phyloP scores from a whole-genome alignment of 129 eudicot genomes.

The Heracleum sosnowskyi region DNA sequence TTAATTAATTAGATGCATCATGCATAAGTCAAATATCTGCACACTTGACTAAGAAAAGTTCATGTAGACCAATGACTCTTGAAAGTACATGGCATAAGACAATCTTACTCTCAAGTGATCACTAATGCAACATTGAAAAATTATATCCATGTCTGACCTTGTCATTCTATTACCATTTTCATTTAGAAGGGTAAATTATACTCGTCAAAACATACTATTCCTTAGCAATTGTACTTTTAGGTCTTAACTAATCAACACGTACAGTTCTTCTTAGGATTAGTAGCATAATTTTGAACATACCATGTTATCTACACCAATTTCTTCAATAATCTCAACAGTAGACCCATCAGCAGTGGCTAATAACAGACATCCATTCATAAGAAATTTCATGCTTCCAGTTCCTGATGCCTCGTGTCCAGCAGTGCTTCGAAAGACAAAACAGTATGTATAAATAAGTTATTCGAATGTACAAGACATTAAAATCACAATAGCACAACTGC shows the following conservation, averaged over 20 bases:
- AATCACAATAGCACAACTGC: neutral
- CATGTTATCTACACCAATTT: constrained; percentile 56
- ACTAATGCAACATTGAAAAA: neutral
- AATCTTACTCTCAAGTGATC: neutral
- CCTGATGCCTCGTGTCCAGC: constrained; percentile 70
- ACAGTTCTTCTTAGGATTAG: neutral
- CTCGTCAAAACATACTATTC: neutral
- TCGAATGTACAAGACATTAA: neutral
- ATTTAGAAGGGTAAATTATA: neutral
- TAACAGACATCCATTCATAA: constrained; percentile 56
- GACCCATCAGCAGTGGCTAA: constrained; percentile 58
- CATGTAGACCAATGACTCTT: neutral
- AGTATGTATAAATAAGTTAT: neutral
- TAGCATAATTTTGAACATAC: constrained; percentile 19
- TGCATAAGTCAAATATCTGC: neutral
- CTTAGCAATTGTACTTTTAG: neutral
- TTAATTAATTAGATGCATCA: too few relatives aligned
- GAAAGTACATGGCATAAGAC: neutral
- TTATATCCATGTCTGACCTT: neutral
- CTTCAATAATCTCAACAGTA: constrained; percentile 48
- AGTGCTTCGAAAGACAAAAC: constrained; percentile 37
- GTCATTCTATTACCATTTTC: neutral
- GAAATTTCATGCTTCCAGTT: constrained; percentile 63
- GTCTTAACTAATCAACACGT: neutral
- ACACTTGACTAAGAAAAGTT: neutral